phyloP scores from a whole-genome alignment of 2,329 filamentous ascomycete genomes.

The Trichocomaceae sp. region DNA sequence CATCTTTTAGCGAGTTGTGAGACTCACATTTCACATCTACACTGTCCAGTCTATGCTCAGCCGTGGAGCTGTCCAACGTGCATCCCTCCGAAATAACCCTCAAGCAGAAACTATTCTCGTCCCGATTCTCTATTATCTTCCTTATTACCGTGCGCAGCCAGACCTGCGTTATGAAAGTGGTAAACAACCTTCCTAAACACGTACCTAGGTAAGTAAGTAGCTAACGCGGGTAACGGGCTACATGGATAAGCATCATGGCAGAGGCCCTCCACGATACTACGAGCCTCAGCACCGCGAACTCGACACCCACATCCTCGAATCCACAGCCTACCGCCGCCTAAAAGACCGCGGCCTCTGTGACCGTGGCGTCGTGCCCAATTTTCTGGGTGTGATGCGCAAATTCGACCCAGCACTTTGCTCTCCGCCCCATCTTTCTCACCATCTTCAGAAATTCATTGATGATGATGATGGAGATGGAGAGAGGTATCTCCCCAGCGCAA shows the following conservation, averaged over 20 bases:
- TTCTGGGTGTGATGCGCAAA: not conserved
- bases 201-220: not conserved
- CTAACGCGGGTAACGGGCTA: not conserved
- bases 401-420: not conserved
- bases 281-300: not conserved
- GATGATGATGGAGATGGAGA: too few species aligned
- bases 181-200: not conserved
- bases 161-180: not conserved
- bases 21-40: too few species aligned
- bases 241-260: not conserved
- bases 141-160: not conserved
- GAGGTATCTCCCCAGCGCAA: slow-evolving; percentile 15
- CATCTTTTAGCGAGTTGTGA: too few species aligned
- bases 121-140: not conserved
- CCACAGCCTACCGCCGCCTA: not conserved
- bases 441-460: slow-evolving; percentile 9
- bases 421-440: not conserved
- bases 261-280: not conserved
- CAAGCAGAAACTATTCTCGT: not conserved
- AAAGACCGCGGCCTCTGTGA: not conserved
- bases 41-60: too few species aligned
- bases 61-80: too few species aligned
- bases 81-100: too few species aligned
- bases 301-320: not conserved
- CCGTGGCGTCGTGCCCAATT: not conserved